These are phyloP conservation scores for Pythium dissotocum DNA, from an alignment of 352 stramenopile genomes.

Conservation along the genomic window DNA sequence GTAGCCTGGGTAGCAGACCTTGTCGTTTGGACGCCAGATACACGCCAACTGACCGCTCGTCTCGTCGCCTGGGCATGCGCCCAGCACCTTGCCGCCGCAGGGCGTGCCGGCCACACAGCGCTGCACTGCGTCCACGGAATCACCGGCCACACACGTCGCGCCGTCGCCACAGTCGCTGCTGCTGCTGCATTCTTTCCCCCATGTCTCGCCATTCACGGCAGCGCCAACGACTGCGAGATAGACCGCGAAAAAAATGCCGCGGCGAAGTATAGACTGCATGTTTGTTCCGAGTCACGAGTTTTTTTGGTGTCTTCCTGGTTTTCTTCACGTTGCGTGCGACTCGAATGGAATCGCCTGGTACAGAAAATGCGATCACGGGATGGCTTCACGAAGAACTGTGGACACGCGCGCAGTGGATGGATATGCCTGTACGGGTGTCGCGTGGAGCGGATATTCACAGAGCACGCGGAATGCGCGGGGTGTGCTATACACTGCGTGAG, in stretches of 20 bases:
- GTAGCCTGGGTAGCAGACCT: constrained; percentile 21
- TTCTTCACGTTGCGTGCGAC: constrained; percentile 9
- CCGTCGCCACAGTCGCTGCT: constrained; percentile 62
- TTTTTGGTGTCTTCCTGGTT: constrained; percentile 9
- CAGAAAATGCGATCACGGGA: constrained; percentile 1
- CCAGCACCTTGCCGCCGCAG: constrained; percentile 49
- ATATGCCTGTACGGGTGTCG: background rate
- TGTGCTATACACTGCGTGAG: constrained; percentile 8
- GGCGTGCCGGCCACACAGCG: constrained; percentile 59
- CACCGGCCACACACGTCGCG: constrained; percentile 75
- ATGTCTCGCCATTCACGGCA: constrained; percentile 14
- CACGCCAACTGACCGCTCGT: constrained; percentile 68
- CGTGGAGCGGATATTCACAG: background rate
- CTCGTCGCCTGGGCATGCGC: constrained; percentile 62
- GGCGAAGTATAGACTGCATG: constrained; percentile 22
- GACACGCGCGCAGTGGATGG: background rate
- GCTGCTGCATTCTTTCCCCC: constrained; percentile 56
- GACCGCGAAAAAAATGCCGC: constrained; percentile 18
- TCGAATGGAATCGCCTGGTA: constrained; percentile 1
- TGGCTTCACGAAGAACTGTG: background rate
- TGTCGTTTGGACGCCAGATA: constrained; percentile 43
- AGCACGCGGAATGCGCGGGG: constrained; percentile 1
- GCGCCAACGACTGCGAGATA: constrained; percentile 12
- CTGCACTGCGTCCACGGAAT: constrained; percentile 60
- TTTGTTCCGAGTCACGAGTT: background rate